Conservation (phyloP, 2,329 filamentous ascomycete genomes). For the Curvularia eragrostidis region DNA sequence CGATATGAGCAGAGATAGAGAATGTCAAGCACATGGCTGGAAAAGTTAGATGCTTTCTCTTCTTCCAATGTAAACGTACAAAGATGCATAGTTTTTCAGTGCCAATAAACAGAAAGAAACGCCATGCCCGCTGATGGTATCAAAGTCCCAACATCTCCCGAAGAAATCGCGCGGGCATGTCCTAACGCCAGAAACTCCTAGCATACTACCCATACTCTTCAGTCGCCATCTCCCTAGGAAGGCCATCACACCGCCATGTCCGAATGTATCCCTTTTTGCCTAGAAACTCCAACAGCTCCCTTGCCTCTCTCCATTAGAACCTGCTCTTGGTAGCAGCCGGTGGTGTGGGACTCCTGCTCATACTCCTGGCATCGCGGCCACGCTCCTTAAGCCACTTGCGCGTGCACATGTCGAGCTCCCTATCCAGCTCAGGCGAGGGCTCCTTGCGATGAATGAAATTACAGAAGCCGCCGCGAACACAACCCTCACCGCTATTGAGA, state of each 20-base stretch:
- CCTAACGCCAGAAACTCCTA: constrained; percentile 12
- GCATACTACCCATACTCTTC: not conserved
- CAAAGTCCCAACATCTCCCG: constrained; percentile 7
- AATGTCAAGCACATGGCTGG: not conserved
- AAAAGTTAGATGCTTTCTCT: not conserved
- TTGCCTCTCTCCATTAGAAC: constrained; percentile 5
- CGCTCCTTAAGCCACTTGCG: constrained; percentile 95
- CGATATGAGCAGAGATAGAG: not conserved
- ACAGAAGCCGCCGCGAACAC: constrained; percentile 95
- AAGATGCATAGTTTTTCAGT: not conserved
- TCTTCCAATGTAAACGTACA: not conserved
- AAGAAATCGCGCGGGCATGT: constrained; percentile 7
- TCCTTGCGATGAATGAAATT: constrained; percentile 99
- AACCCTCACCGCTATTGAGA: constrained; percentile 92
- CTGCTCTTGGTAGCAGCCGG: constrained; percentile 62
- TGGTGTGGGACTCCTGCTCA: constrained; percentile 81
- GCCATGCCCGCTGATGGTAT: constrained; percentile 16
- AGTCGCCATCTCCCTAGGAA: not conserved
- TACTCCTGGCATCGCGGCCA: constrained; percentile 83
- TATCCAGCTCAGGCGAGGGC: constrained; percentile 84
- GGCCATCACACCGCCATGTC: not conserved
- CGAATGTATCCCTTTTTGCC: not conserved
- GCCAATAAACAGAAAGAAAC: not conserved
- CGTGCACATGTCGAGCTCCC: constrained; percentile 83
- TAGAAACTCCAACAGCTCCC: not conserved